Evolutionary conservation across 495 filamentous ascomycete species (phyloP), one percentile per base, ranked within the genome.

Genomic region (Hypoxylon rickii): DNA sequence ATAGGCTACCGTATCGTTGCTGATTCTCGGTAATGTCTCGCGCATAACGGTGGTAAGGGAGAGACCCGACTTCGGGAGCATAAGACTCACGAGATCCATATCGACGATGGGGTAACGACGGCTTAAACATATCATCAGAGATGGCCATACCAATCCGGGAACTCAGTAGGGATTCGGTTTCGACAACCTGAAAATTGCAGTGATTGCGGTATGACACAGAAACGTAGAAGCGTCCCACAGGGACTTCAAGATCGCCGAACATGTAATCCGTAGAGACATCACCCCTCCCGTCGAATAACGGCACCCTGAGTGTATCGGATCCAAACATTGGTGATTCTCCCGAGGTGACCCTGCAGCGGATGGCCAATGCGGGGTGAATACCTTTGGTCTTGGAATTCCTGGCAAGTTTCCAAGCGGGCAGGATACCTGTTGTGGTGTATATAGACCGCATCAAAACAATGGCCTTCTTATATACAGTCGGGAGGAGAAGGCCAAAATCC

Each of bases 361-460:
- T 79, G 58, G 85, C 82, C 44, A 95, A 78, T 7, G 85, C 81
- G 19, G 82, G 73, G 55, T 84, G 73, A 18, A 80, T 81, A 47
- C 78, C 73, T 64, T 89, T 93, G 7, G 83, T 80, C 50, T 88
- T 76, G 38, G 84, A 83, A 53, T 78, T 74, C 64, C 88, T 89
- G 21, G 86, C 81, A 58, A 96, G 87, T 74, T 88, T 95, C 88
- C 88, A 96, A 18, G 89, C 87, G 16, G 95, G 95, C 59, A 96
- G 70, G 49, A 96, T 81, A 60, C 88, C 89, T 19, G 89, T 83
- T 44, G 86, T 88, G 11, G 90, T 80, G 70, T 90, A 97, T n/a
- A 98, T 79, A 7, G 91, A 92, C 51, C 95, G 83, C 72, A 97
- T 97, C 55, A 97, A 82, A 48, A 97, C 87, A 55, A 98, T 94